phyloP scores from a whole-genome alignment of 1,284 basidiomycete species.

The Trametes polyzona region DNA sequence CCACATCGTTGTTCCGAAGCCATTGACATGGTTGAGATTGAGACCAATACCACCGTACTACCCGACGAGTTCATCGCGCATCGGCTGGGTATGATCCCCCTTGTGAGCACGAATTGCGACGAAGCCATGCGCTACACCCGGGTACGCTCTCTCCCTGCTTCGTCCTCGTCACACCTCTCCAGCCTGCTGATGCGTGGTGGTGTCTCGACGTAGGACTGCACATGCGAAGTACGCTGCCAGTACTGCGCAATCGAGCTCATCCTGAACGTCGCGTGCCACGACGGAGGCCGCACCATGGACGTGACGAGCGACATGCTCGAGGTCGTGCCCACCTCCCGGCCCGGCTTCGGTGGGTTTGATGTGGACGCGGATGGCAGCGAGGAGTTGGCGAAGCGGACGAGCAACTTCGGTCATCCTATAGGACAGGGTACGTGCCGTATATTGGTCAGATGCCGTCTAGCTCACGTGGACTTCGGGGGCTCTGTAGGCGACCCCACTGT shows the following conservation, averaged over 20 bases:
- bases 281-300: conserved; percentile 69
- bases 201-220: too few species aligned
- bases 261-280: conserved; percentile 75
- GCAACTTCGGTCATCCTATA: conserved; percentile 85
- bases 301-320: conserved; percentile 83
- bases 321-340: conserved; percentile 44
- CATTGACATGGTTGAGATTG: conserved; percentile 96
- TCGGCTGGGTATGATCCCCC: conserved; percentile 92
- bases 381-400: conserved; percentile 72
- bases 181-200: too few species aligned
- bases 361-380: conserved; percentile 59
- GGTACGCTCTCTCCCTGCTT: conserved; percentile 45
- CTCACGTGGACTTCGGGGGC: too few species aligned
- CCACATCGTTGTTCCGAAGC: conserved; percentile 50
- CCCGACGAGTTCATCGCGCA: conserved; percentile 99
- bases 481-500: conserved; percentile 58
- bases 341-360: conserved; percentile 35
- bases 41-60: conserved; percentile 90
- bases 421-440: conserved; percentile 67
- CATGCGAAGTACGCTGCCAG: conserved; percentile 77
- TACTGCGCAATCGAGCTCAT: conserved; percentile 81
- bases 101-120: conserved; percentile 84
- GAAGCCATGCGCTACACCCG: conserved; percentile 84
- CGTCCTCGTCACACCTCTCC: neutral
- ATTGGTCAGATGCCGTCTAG: too few species aligned